Evolutionary conservation across 176 grass and related monocot genomes (phyloP).

Genomic region (Oryza australiensis): DNA sequence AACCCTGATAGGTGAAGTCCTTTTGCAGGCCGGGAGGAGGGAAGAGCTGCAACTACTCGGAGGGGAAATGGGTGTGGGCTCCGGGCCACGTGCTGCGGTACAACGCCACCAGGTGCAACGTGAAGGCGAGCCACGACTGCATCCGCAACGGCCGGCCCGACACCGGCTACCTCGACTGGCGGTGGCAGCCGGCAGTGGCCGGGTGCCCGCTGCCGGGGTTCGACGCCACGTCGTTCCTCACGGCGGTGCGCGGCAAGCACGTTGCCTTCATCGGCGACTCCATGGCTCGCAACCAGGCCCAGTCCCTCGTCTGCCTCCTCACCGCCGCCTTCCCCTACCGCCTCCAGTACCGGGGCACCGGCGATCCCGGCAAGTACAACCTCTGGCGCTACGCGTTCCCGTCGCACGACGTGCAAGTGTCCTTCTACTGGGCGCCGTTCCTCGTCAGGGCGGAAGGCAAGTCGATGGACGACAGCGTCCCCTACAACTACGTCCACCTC

Average conservation of each 20-base stretch:
- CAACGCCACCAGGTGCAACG: no score
- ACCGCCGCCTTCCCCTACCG: constrained; percentile 20
- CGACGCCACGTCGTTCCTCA: constrained; percentile 12
- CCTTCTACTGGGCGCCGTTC: constrained; percentile 55
- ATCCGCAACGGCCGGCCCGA: no score
- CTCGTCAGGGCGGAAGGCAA: constrained; percentile 27
- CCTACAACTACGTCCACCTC: constrained; percentile 3
- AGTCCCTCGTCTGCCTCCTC: constrained; percentile 43
- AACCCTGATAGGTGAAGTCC: no score
- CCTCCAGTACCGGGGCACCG: constrained; percentile 31
- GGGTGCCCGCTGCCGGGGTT: no score
- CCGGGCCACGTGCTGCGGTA: no score
- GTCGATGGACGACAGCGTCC: constrained; percentile 23
- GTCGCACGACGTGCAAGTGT: constrained; percentile 26
- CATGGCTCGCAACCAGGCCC: constrained; percentile 44
- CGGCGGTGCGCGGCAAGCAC: constrained; percentile 17
- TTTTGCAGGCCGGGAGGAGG: no score
- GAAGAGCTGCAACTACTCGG: no score
- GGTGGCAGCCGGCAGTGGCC: no score
- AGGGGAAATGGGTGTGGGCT: no score
- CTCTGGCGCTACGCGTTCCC: constrained; percentile 41
- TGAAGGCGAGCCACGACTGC: no score
- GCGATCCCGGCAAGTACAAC: background rate
- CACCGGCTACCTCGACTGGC: no score
- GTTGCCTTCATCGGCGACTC: constrained; percentile 50